Percentiles rank a stretch among this genome's conserved stretches.
These are phyloP conservation scores for Tolypocladium ovalisporum DNA, from an alignment of 2,329 filamentous ascomycete genomes.

Conservation along the genomic window DNA sequence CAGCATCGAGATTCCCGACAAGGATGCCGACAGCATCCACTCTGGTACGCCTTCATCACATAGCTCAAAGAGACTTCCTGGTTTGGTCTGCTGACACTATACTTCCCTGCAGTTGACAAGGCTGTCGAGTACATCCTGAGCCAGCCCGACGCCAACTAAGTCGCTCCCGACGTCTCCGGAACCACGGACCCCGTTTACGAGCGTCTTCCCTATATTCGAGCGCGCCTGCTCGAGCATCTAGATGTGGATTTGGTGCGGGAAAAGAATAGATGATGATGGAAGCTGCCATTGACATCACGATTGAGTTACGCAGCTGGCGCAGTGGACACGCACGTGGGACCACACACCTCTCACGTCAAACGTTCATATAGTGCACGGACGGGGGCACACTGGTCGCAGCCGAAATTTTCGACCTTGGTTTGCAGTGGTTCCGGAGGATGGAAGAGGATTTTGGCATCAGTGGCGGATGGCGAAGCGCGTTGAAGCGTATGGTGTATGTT, in stretches of 20 bases:
- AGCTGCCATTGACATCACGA: neutral
- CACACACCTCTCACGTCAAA: neutral
- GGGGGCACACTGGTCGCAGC: neutral
- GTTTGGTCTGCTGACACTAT: conserved; percentile 4
- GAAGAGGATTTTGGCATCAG: neutral
- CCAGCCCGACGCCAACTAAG: conserved; percentile 78
- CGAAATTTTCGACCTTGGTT: neutral
- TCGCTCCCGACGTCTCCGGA: neutral
- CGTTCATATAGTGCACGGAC: neutral
- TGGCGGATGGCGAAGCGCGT: neutral
- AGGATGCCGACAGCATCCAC: conserved; percentile 90
- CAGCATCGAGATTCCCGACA: conserved; percentile 95
- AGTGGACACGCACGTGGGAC: neutral
- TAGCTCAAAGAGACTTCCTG: neutral
- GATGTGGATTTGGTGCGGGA: neutral
- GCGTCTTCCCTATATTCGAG: neutral
- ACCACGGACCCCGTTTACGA: neutral
- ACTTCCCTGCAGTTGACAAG: conserved; percentile 60
- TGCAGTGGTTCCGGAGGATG: neutral
- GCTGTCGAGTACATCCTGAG: conserved; percentile 87
- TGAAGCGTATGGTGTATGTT: conserved; percentile 1
- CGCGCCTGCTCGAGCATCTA: neutral
- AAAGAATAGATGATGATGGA: neutral
- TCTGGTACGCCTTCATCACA: conserved; percentile 58
- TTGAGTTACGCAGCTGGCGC: neutral